Evolutionary conservation across 139 green algal species (phyloP), one percentile per base, ranked within the genome.

Genomic region (Chlamydomonas sp.): DNA sequence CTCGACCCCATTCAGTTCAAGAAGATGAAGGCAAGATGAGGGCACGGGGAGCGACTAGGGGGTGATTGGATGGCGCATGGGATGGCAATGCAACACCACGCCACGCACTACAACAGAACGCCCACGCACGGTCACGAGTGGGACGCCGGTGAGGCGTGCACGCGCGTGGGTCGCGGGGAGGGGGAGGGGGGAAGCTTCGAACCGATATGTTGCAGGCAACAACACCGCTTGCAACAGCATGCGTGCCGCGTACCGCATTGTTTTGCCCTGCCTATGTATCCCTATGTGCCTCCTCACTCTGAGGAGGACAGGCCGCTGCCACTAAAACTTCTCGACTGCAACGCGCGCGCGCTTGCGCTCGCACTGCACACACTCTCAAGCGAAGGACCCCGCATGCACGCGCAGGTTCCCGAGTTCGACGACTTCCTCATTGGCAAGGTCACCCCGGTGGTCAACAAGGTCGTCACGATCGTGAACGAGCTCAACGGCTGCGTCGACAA

Each of bases 391-490:
- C 26, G 3, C 48, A 49, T 65, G 20, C 37, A 35, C 8, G 24
- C 60, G 30, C 13, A 43, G 3, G 34, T 73, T 5, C 16, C 34
- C 24, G 60, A 67, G 34, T 73, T 65, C n/a, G 68, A 73, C 26
- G 54, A 66, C 22, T 73, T 65, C 22, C 35, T 63, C 5, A 31
- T 33, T 4, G 34, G 33, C 5, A 13, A 57, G 28, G 29, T 38
- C 5, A 57, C 30, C 26, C 54, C 54, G 26, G 24, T 5, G 5
- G 50, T 73, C 22, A 73, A 73, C 68, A 47, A 39, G 26, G 6
- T 73, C 4, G 35, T 73, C 13, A 36, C 66, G 16, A 58, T 73
- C 37, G 10, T 33, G 5, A 73, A 73, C 57, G n/a, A 58, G 5
- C 39, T 73, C 57, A 73, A 73, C 24, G 67, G 34, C 20, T 39